These are phyloP conservation scores for Russula earlei DNA, from an alignment of 768 basidiomycete genomes.

Conservation along the genomic window DNA sequence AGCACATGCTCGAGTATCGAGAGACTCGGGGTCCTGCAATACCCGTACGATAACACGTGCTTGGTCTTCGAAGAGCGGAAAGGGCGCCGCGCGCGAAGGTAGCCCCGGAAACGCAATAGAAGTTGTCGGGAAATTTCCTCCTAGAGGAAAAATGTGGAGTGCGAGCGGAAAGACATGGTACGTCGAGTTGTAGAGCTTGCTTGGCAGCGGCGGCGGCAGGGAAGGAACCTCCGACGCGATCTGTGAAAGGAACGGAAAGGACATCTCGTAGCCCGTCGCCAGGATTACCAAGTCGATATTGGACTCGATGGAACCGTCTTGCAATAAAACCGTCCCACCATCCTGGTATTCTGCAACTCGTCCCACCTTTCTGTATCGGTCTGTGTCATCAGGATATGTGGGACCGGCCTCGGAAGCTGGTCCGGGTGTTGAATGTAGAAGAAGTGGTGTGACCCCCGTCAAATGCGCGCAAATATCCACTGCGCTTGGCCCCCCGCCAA, in stretches of 20 bases:
- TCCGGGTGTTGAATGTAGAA: conserved; percentile 48
- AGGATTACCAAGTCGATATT: conserved; percentile 56
- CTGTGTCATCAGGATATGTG: conserved; percentile 17
- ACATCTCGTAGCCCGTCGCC: conserved; percentile 65
- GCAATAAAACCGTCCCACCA: conserved; percentile 43
- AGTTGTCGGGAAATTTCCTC: conserved; percentile 33
- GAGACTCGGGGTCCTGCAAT: conserved; percentile 40
- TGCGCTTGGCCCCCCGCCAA: conserved; percentile 53
- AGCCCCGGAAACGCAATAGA: conserved; percentile 63
- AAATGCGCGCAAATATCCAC: conserved; percentile 58
- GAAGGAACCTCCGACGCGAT: conserved; percentile 33
- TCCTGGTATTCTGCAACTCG: conserved; percentile 34
- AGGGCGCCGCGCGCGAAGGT: conserved; percentile 48
- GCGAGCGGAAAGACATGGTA: conserved; percentile 64
- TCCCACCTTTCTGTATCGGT: conserved; percentile 24
- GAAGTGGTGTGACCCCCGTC: conserved; percentile 31
- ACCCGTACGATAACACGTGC: conserved; percentile 50
- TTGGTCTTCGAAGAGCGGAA: conserved; percentile 75
- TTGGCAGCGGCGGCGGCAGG: conserved; percentile 39
- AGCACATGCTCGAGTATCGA: conserved; percentile 42
- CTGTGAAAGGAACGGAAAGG: conserved; percentile 53
- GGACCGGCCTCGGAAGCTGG: conserved; percentile 26
- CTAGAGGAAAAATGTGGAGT: conserved; percentile 59
- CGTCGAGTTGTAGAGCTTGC: conserved; percentile 51
- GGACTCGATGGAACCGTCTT: conserved; percentile 46